Base-by-base conservation (phyloP, 345 rosid genomes). In the Syzygium aromaticum region DNA sequence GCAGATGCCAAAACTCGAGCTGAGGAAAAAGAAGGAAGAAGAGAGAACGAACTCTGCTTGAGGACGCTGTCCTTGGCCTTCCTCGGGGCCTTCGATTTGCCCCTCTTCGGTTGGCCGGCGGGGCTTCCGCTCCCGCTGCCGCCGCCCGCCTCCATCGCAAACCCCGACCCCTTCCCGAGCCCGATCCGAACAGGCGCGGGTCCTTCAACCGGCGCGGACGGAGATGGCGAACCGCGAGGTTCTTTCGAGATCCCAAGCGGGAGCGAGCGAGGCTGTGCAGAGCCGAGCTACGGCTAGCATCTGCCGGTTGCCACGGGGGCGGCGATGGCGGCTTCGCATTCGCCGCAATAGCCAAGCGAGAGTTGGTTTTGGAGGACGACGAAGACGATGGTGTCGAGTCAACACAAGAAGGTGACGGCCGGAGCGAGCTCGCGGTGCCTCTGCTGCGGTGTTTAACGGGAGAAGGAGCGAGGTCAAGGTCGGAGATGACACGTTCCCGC, bases 11-110 rank as follows among this genome's bases (percentile, higher is more conserved):
- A 4, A 73, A 73, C 10, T 22, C 82, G 15, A 38, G 82, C 7
- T 43, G 49, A 38, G 82, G 82, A 19, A 2, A 5, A 21, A 73
- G 82, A 19, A 73, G 82, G 23, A 73, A 73, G 49, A 43, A 43
- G 21, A 73, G 4, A 73, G 49, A 73, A 73, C 82, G 82, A 73
- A 97, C 99, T 97, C 91, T 96, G 99, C 94, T 96, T 95, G 91
- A 97, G 98, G 84, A 89, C 87, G 92, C 95, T 95, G 84, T 97
- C 98, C 86, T 95, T 93, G 56, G 95, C 84, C 88, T 91, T 93
- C 85, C 87, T 91, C 16, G 95, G 87, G 82, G 92, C 88, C 91
- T 93, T 96, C 28, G 97, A 90, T 90, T 90, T 94, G 87, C 94
- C 88, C 90, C 94, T 97, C 95, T 92, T 94, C 85, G 94, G 86